Evolutionary conservation across 2,329 filamentous ascomycete genomes (phyloP), one percentile per base, ranked within the genome.

Genomic region (Akanthomyces dipterigenus): DNA sequence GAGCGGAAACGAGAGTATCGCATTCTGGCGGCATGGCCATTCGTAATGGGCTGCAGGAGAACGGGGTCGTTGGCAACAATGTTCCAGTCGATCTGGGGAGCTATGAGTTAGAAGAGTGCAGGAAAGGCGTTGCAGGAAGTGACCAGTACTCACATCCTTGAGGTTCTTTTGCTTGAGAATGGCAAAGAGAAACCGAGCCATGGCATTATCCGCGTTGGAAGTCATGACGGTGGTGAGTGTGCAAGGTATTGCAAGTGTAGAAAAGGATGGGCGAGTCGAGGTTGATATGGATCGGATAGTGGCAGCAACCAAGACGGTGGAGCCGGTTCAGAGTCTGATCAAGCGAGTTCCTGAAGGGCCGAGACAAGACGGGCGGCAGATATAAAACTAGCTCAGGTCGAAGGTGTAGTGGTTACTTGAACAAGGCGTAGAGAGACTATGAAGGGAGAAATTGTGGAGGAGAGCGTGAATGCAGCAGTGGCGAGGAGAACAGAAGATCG

Each of bases 11-110:
- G 78, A 16, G 81, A 80, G 69, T 80, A 86, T 60, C 83, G 77
- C 83, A 86, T 86, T 53, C 83, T 79, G 36, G 83, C 83, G 34
- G 83, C 83, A 70, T 86, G 83, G 49, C 83, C 83, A 67, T 85
- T 86, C 64, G 81, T 78, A 63, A 85, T 85, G 65, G 78, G 75
- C 55, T 83, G 76, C 26, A 78, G 64, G 11, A 86, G 75, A 53
- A 82, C 76, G 22, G 82, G 81, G 63, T 84, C 80, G 40, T 75
- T 70, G 58, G 83, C 83, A 49, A 86, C 83, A 68, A 77, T 71
- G 63, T 80, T 80, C 83, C 83, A 86, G 69, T 86, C 80, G 67
- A 86, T 83, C 83, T 86, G 61, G 24, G 54, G 28, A 49, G 45
- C 40, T 26, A 56, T 18, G 7, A 3, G 3, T 20, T 55, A 20